Conservation (phyloP, 805 yeast genomes). For the Scheffersomyces lignosus region DNA sequence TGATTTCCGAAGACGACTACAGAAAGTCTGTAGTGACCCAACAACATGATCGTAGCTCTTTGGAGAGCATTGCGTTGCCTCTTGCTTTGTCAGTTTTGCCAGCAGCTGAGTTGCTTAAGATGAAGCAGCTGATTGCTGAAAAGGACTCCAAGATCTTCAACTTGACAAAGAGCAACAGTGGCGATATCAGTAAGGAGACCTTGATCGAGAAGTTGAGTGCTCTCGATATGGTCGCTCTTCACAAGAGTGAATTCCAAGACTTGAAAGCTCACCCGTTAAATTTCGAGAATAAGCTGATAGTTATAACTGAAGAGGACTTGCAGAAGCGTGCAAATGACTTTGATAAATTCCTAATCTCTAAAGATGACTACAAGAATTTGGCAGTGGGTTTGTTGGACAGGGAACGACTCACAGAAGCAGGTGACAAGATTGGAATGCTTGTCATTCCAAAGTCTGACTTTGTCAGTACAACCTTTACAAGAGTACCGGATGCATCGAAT, state of each 20-base stretch:
- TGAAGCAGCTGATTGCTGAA: slow-evolving; percentile 28
- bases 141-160: slow-evolving; percentile 28
- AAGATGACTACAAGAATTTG: too few relatives aligned
- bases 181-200: slow-evolving; percentile 19
- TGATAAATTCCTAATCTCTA: too few relatives aligned
- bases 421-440: slow-evolving; percentile 48
- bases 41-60: too few relatives aligned
- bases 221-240: slow-evolving; percentile 31
- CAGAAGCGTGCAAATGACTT: slow-evolving; percentile 37
- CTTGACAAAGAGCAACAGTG: slow-evolving; percentile 15
- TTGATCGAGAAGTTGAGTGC: slow-evolving; percentile 26
- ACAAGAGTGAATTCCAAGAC: slow-evolving; percentile 27
- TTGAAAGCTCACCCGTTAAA: slow-evolving; percentile 17
- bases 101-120: slow-evolving; percentile 21
- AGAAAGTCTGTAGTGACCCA: too few relatives aligned
- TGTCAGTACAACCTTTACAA: slow-evolving; percentile 61
- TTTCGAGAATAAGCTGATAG: slow-evolving; percentile 15
- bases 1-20: slow-evolving; percentile 20
- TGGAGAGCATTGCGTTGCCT: too few relatives aligned
- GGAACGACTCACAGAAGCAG: slow-evolving; percentile 34
- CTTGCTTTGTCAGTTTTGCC: slow-evolving; percentile 27
- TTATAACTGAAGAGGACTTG: slow-evolving; percentile 18
- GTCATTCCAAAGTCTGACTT: slow-evolving; percentile 60
- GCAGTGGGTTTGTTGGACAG: too few relatives aligned
- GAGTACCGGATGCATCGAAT: slow-evolving; percentile 52